Conservation (phyloP, 2,329 filamentous ascomycete genomes). For the Penicillium thymicola region DNA sequence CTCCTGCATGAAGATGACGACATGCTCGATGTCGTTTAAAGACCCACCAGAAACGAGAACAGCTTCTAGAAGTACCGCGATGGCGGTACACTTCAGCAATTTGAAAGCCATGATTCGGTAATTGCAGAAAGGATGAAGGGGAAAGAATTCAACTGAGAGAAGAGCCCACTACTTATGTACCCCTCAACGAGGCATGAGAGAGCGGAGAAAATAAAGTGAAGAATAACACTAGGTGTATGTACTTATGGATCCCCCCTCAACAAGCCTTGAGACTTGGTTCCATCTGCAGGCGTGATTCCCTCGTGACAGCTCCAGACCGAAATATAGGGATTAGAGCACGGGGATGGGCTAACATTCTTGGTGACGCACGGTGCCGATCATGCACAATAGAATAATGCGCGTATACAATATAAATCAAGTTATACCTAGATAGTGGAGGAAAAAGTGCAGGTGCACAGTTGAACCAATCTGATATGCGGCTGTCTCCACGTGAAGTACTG, state of each 20-base stretch:
- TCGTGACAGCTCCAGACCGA: not conserved
- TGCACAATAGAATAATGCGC: not conserved
- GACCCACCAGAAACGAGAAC: slow-evolving; percentile 35
- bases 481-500: slow-evolving; percentile 11
- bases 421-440: not conserved
- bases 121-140: not conserved
- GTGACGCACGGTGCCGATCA: not conserved
- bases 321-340: not conserved
- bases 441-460: not conserved
- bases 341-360: slow-evolving; percentile 1
- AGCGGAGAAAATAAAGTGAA: not conserved
- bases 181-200: not conserved
- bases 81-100: slow-evolving; percentile 9
- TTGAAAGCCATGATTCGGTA: slow-evolving; percentile 8
- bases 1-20: slow-evolving; percentile 58
- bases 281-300: not conserved
- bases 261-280: not conserved
- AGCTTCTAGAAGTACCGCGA: slow-evolving; percentile 19
- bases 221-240: not conserved
- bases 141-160: not conserved
- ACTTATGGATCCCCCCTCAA: not conserved
- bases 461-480: slow-evolving; percentile 13
- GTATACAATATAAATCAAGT: not conserved
- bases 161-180: not conserved
- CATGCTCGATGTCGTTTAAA: slow-evolving; percentile 54